Conservation (phyloP, 2,329 filamentous ascomycete species). For the Epichloe uncinata region DNA sequence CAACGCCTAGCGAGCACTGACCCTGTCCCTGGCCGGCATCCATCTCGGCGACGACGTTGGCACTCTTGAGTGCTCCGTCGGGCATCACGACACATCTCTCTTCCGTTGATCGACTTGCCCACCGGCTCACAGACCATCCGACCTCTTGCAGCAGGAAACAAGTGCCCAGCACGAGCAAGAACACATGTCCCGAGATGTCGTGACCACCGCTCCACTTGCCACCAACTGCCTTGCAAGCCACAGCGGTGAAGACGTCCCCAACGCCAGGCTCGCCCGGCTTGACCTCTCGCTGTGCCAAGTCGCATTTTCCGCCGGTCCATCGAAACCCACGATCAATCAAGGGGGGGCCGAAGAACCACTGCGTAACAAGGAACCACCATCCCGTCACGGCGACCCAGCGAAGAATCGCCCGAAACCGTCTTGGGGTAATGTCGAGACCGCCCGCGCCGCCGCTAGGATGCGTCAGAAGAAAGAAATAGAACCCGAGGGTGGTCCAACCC, state of each 20-base stretch:
- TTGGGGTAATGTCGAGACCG: constrained; percentile 15
- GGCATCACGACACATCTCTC: constrained; percentile 51
- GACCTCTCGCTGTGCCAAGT: constrained; percentile 38
- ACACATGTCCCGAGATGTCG: constrained; percentile 92
- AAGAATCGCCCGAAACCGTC: constrained; percentile 41
- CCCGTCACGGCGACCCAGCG: constrained; percentile 61
- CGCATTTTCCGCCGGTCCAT: constrained; percentile 78
- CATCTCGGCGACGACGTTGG: constrained; percentile 31
- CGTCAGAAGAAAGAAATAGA: constrained; percentile 53
- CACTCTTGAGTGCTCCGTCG: constrained; percentile 53
- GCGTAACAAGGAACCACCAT: constrained; percentile 78
- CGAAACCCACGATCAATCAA: constrained; percentile 82
- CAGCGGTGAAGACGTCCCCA: constrained; percentile 50
- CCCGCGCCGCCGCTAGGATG: constrained; percentile 40
- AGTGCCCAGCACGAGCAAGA: constrained; percentile 76
- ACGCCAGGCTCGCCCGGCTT: constrained; percentile 32
- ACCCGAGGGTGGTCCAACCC: constrained; percentile 75
- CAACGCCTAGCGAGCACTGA: constrained; percentile 26
- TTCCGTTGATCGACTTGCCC: constrained; percentile 33
- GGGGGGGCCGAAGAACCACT: constrained; percentile 91
- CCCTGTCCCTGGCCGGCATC: constrained; percentile 12
- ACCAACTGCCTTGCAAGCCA: constrained; percentile 70
- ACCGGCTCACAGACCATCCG: constrained; percentile 39
- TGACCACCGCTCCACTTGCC: constrained; percentile 83
- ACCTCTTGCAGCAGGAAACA: constrained; percentile 74